Conservation (phyloP, 306 rosid genomes). For the Cucumis cinereus region DNA sequence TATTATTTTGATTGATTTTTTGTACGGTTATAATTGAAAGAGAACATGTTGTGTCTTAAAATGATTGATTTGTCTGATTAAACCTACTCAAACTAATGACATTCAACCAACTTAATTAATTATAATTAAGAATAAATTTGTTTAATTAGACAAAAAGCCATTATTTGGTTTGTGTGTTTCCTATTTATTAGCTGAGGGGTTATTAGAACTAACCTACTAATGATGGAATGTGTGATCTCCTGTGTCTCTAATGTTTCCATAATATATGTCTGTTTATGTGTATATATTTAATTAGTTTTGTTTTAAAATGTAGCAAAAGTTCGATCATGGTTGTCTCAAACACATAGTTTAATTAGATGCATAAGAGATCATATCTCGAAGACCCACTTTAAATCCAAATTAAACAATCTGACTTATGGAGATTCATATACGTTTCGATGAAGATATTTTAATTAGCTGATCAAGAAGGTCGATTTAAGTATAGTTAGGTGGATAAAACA, state of each 20-base stretch:
- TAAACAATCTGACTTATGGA: no score
- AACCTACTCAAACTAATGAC: slow-evolving; percentile 2
- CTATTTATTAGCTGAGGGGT: slow-evolving; percentile 3
- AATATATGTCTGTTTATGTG: background rate
- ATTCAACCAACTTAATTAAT: slow-evolving; percentile 1
- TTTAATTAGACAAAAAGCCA: background rate
- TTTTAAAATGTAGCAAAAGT: background rate
- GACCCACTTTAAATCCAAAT: no score
- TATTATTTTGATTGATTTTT: background rate
- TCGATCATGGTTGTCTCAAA: background rate
- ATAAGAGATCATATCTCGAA: background rate
- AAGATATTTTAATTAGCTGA: no score
- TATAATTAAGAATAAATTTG: background rate
- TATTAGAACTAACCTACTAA: slow-evolving; percentile 5
- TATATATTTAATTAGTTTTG: background rate
- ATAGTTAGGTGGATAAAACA: no score
- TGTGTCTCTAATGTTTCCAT: background rate
- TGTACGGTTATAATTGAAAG: background rate
- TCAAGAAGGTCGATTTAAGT: no score
- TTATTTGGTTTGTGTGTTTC: background rate
- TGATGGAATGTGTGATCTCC: slow-evolving; percentile 2
- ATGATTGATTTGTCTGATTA: slow-evolving; percentile 2
- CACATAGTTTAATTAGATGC: background rate
- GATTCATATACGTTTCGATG: no score
- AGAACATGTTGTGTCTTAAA: background rate